A percentile compares a stretch with the other conserved stretches of the same genome.
Conservation (phyloP, 2,329 filamentous ascomycete genomes). For the Teratosphaeria gauchensis region DNA sequence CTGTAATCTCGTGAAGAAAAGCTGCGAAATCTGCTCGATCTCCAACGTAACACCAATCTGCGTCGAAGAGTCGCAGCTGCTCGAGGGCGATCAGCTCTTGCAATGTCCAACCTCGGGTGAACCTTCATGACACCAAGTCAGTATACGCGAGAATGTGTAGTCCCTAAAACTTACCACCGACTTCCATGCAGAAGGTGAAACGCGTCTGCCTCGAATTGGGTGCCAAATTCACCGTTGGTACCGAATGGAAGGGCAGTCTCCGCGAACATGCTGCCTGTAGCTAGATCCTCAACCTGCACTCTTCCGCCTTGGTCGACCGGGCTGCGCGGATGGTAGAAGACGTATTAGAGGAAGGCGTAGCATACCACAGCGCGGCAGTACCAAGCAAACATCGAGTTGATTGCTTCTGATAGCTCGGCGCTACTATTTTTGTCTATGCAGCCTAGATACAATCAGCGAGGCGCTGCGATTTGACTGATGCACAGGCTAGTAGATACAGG, state of each 20-base stretch:
- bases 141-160: too few species aligned
- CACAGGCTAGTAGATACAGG: not conserved
- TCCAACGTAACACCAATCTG: not conserved
- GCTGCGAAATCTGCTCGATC: not conserved
- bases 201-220: too few species aligned
- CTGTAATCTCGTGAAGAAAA: not conserved
- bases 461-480: too few species aligned
- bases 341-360: not conserved
- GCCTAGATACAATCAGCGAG: not conserved
- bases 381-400: conserved; percentile 9
- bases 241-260: too few species aligned
- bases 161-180: not conserved
- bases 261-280: too few species aligned
- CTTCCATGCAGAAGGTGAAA: not conserved
- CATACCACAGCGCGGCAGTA: not conserved
- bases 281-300: not conserved
- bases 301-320: not conserved
- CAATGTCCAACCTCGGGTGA: conserved; percentile 11
- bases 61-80: not conserved
- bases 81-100: conserved; percentile 14
- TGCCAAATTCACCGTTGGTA: too few species aligned
- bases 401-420: conserved; percentile 6
- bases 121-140: not conserved
- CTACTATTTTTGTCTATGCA: conserved; percentile 10
- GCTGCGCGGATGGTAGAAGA: not conserved